These are phyloP conservation scores for Pyrus bretschneideri DNA, from an alignment of 306 rosid species.

Conservation along the genomic window DNA sequence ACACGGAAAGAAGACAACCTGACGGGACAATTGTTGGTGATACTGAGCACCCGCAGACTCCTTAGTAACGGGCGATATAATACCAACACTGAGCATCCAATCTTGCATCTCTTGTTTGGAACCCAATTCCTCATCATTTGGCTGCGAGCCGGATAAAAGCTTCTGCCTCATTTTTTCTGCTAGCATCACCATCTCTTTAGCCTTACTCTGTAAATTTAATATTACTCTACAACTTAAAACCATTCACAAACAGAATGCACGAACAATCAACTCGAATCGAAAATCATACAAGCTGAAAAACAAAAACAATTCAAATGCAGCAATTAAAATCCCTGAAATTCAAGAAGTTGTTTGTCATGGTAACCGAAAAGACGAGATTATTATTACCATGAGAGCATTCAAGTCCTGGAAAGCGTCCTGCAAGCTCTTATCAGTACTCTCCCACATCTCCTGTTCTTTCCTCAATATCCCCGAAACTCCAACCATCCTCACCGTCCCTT, in stretches of 20 bases:
- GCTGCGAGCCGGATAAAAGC: conserved; percentile 67
- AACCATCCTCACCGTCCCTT: conserved; percentile 90
- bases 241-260: background rate
- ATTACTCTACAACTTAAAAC: conserved; percentile 16
- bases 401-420: conserved; percentile 97
- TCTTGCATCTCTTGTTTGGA: conserved; percentile 96
- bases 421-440: conserved; percentile 91
- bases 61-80: conserved; percentile 91
- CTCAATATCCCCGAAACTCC: conserved; percentile 95
- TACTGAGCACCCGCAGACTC: conserved; percentile 96
- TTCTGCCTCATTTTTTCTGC: conserved; percentile 98
- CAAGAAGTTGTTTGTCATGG: background rate
- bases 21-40: conserved; percentile 93
- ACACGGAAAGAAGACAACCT: conserved; percentile 42
- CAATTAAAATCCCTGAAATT: background rate
- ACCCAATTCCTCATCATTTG: conserved; percentile 77
- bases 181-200: conserved; percentile 94
- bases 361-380: conserved; percentile 6
- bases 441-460: conserved; percentile 99
- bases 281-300: background rate
- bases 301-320: background rate
- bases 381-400: conserved; percentile 99
- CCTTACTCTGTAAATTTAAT: conserved; percentile 71
- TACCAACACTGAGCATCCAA: conserved; percentile 91
- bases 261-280: background rate